Base-by-base conservation (phyloP, 169 alveolate species). In the Eimeria praecox region DNA sequence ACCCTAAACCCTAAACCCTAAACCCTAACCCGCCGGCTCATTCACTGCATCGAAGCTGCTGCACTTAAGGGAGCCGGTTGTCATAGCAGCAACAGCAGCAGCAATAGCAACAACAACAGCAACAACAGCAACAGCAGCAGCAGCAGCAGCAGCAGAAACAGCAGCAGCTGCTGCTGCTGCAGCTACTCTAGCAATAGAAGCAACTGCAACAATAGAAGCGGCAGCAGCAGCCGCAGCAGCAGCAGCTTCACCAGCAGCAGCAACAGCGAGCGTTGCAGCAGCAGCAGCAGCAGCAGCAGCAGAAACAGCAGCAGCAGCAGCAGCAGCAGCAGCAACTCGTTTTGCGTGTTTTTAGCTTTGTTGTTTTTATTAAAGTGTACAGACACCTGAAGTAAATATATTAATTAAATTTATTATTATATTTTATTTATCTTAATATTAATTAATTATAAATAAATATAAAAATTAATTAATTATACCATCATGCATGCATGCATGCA, bases 1-100 rank as follows among this genome's bases (percentile, higher is more conserved):
- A 56, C 80, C 46, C 80, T 69, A 69, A 69, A 69, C 80, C 80
- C 80, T 69, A 69, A 69, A 69, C 80, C 80, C 80, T 69, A 69
- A 69, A 69, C 80, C 80, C 80, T 69, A 69, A 69, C 16, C 80
- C n/a, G n/a, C n/a, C n/a, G n/a, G n/a, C n/a, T n/a, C n/a, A n/a
- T n/a, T n/a, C n/a, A n/a, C n/a, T n/a, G n/a, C n/a, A n/a, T n/a
- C n/a, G n/a, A n/a, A n/a, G n/a, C n/a, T n/a, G n/a, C 56, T 46
- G 12, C 3, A 73, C 8, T 22, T 73, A 46, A 71, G 24, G 42
- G 52, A n/a, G 12, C 4, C 46, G 27, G 77, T 46, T 40, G 64
- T 27, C 35, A 4, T 12, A 24, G 5, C 33, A 5, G 35, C 38
- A 38, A 35, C 42, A 44, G n/a, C 22, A 35, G 10, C 0, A 18